Evolutionary conservation across 2,329 filamentous ascomycete species (phyloP), one percentile per base, ranked within the genome.

Genomic region (Fusarium begoniae): DNA sequence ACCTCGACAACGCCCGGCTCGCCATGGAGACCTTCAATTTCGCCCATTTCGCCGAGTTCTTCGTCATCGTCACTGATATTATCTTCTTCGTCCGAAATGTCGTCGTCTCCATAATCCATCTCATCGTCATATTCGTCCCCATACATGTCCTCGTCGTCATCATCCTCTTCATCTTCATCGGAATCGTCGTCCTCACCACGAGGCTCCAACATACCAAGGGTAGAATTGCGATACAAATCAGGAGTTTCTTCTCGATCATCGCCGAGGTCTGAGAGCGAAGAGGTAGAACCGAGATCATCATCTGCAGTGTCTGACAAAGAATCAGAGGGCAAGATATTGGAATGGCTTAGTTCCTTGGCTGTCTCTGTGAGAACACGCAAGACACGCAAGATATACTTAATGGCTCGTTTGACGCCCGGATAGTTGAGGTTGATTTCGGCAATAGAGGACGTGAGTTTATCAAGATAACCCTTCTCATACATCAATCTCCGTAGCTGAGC

Each of bases 401-500:
- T 94, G 20, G 95, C 95, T 53, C 95, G 91, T 85, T 97, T 98
- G 22, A 97, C 94, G 32, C 94, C 93, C 0, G 96, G 95, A 82
- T 97, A 98, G 76, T 97, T 97, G 70, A 99, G 89, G 80, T 98
- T 96, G 68, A 99, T 93, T 78, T 99, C 97, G 24, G 96, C 94
- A 77, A 99, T 95, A 2, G 97, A 97, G 18, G 92, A 90, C 5
- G 96, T 98, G 67, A 99, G 85, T 54, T 96, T 93, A 30, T 93
- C 90, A 70, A 98, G 92, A 81, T 96, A 98, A 63, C 97, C 95
- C 85, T 98, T 99, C 84, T 99, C 96, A 78, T 97, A 98, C 96
- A 99, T 99, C 69, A 98, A 91, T 75, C 95, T 94, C 40, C 94
- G 92, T 75, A 99, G 89, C 79, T 98, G 95, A 77, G 93, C 91